Base-by-base conservation (phyloP, 164 flowering plant genomes). In the Vitis labrusca region DNA sequence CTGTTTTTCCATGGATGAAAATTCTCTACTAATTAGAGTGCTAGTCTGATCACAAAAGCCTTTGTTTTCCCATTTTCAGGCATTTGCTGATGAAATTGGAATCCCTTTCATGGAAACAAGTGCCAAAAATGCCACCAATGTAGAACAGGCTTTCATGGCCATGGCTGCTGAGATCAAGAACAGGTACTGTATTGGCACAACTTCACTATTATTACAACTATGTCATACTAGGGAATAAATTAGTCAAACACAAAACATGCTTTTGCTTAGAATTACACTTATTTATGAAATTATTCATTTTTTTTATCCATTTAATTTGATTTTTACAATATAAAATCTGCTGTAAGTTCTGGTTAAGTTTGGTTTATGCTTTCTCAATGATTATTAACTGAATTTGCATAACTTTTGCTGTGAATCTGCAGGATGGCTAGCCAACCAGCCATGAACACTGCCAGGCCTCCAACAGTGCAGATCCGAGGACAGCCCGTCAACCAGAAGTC, bases 351-450 rank as follows among this genome's bases (percentile, higher is more conserved):
- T 37, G 44, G 7, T 37, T 37, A 37, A 6, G 44, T 37, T 29
- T 1, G 10, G 23, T 12, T 53, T 53, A 10, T 10, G 10, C 58
- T 60, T 68, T 50, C 51, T 61, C 32, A 6, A 12, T 57, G 17
- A 19, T 17, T n/a, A 57, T 37, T 37, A 57, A 3, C 27, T 15
- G 23, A 57, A 57, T 3, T 37, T 2, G 44, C 44, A 37, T 29
- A 9, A 23, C 2, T 51, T 64, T 61, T 69, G 60, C 29, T 59
- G 56, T 37, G 17, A 50, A 27, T 51, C 12, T 73, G 69, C 83
- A 92, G 97, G 84, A 90, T 92, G 94, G 97, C 94, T 32, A 92
- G 89, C 66, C 96, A 91, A 81, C 96, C 92, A 32, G 84, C 84
- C 17, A 69, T 76, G 79, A 86, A 79, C 83, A 81, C 77, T 69